Base-by-base conservation (phyloP, 2,329 filamentous ascomycete genomes). In the Trichoderma simmonsii region DNA sequence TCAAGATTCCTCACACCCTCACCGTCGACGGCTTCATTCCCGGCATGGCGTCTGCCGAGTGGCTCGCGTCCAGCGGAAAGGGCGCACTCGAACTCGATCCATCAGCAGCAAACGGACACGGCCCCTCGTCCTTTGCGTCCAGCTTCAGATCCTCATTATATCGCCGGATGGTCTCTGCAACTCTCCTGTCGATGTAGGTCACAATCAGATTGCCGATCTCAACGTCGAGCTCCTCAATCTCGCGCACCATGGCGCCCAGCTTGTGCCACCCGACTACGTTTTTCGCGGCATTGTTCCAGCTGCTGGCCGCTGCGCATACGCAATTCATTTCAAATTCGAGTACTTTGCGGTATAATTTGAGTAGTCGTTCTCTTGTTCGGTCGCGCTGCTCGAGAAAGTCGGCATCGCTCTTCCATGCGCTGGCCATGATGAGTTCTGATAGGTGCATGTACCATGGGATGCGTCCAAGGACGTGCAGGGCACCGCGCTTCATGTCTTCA, bases 321-420 rank as follows among this genome's bases (percentile, higher is more conserved):
- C 79, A 80, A 67, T 82, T 82, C 81, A 82, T 82, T 74, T 82
- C 80, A 67, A 81, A 79, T 71, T 82, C 81, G 30, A 82, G 77
- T 5, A 82, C 76, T 15, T 74, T 76, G 24, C 79, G 77, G 73
- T 80, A 81, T 6, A 82, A 73, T 5, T 73, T 73, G 1, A 78
- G 26, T 11, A 82, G 70, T 9, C 71, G 71, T 11, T 78, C 78
- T 4, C 74, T 76, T 6, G 74, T 57, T 3, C 75, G 67, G 2
- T 74, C 71, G n/a, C 76, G 74, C 7, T 76, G 72, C 8, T 72
- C 59, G 15, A 75, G 74, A 60, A 77, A 79, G 3, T 76, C 75
- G n/a, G 63, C 39, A n/a, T 75, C 70, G 15, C 75, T 77, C 54
- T 71, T 75, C 77, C 77, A 76, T 18, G 75, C 76, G 68, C 71